Evolutionary conservation across 2,329 filamentous ascomycete species (phyloP).

Genomic region (Lachnellula cervina): DNA sequence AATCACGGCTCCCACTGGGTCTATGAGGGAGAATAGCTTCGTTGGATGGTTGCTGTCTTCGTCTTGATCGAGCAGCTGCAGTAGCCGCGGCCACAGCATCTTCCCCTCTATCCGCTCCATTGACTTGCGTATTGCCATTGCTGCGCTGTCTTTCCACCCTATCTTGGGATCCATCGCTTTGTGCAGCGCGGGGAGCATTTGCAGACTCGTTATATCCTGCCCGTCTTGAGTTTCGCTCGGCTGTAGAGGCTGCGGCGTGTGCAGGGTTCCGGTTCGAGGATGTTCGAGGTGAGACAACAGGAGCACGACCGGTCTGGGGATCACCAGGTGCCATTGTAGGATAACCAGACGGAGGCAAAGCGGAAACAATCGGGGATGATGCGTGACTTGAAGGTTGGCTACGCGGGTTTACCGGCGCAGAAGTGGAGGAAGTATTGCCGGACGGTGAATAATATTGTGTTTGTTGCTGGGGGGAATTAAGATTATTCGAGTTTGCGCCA

Average conservation of each 20-base stretch:
- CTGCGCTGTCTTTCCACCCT: constrained; percentile 31
- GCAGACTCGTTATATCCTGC: constrained; percentile 23
- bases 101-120: constrained; percentile 36
- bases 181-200: constrained; percentile 19
- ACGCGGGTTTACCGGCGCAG: constrained; percentile 10
- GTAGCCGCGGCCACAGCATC: constrained; percentile 15
- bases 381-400: constrained; percentile 28
- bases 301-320: constrained; percentile 58
- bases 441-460: constrained; percentile 28
- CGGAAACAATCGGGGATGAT: constrained; percentile 38
- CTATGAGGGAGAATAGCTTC: constrained; percentile 39
- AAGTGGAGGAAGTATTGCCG: constrained; percentile 11
- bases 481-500: constrained; percentile 34
- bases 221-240: constrained; percentile 24
- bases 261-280: constrained; percentile 61
- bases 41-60: constrained; percentile 39
- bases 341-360: constrained; percentile 36
- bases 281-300: constrained; percentile 73
- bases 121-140: constrained; percentile 37
- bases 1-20: constrained; percentile 37
- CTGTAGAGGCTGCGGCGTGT: constrained; percentile 31
- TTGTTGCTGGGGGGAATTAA: constrained; percentile 16
- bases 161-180: constrained; percentile 23
- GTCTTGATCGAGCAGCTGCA: constrained; percentile 38
- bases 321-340: constrained; percentile 36